Evolutionary conservation across 768 basidiomycete species (phyloP), one percentile per base, ranked within the genome.

Genomic region (Boletus speciosus): DNA sequence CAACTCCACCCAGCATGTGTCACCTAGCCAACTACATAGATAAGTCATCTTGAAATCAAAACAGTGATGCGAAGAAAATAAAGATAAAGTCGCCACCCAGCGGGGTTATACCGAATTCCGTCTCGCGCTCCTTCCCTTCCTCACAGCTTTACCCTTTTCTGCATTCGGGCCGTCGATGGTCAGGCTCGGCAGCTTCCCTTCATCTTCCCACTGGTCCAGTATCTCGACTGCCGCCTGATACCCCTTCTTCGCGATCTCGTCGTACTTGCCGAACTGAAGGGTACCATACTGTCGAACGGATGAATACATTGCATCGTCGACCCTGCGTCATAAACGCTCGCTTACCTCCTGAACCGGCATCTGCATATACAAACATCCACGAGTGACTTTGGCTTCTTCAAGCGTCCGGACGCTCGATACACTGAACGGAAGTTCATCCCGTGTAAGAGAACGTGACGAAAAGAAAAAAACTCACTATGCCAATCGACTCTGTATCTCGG

Each of bases 381-480:
- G 88, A 3, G 87, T 81, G 6, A 83, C 81, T 71, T 98, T 98
- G n/a, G 93, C 95, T 58, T 96, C 94, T 69, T 97, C 94, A 7
- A 98, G 76, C 1, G 93, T 96, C 65, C 86, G 91, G 32, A 98
- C 94, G 59, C 92, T 93, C 61, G 97, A 96, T 2, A 98, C 95
- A 68, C 95, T 98, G 52, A 7, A 32, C 10, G 36, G 2, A 27
- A 14, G 21, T 21, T n/a, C 27, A 31, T 11, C 51, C 31, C 31
- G 25, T 3, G 43, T 23, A 5, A 51, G 46, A 15, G 8, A 9
- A 23, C 6, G 10, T 6, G 11, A 40, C 12, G 10, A 7, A 9
- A 44, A 31, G 29, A 23, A 0, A 11, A 21, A 23, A 2, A 80
- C 93, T 60, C 63, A 97, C 95, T 98, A 99, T 49, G 96, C 92